Evolutionary conservation across 2,329 filamentous ascomycete species (phyloP).

Genomic region (Aureobasidium mangrovei): DNA sequence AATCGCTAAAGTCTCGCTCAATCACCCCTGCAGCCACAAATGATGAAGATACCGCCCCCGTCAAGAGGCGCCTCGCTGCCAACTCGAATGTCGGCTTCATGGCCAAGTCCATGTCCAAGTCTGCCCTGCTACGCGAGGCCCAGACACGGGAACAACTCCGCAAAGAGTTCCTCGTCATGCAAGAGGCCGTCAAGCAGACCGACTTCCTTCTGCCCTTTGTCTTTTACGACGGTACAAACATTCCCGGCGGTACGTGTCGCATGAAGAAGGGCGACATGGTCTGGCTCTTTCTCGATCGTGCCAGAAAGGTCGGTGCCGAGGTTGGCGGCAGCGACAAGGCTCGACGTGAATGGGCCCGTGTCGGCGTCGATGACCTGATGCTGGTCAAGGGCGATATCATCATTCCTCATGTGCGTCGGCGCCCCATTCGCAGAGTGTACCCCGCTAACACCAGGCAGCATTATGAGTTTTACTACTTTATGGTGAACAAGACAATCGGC

Average conservation of each 20-base stretch:
- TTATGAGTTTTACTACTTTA: constrained; percentile 95
- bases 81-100: constrained; percentile 54
- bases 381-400: constrained; percentile 85
- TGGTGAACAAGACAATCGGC: constrained; percentile 74
- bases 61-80: constrained; percentile 49
- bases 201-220: constrained; percentile 91
- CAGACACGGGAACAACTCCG: constrained; percentile 64
- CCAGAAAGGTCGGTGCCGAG: constrained; percentile 81
- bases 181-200: constrained; percentile 78
- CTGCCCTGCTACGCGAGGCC: constrained; percentile 67
- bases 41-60: constrained; percentile 22
- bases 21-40: constrained; percentile 5
- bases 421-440: background rate
- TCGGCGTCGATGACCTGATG: constrained; percentile 93
- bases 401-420: constrained; percentile 72
- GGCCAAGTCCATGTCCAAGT: constrained; percentile 71
- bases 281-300: constrained; percentile 89
- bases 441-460: constrained; percentile 49
- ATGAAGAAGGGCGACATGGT: constrained; percentile 89
- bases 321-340: constrained; percentile 59
- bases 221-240: constrained; percentile 91
- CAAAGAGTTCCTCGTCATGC: constrained; percentile 71
- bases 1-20: background rate
- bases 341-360: constrained; percentile 77
- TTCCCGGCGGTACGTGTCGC: constrained; percentile 71